phyloP scores from a whole-genome alignment of 164 flowering plant species.

The Dillenia suffruticosa region DNA sequence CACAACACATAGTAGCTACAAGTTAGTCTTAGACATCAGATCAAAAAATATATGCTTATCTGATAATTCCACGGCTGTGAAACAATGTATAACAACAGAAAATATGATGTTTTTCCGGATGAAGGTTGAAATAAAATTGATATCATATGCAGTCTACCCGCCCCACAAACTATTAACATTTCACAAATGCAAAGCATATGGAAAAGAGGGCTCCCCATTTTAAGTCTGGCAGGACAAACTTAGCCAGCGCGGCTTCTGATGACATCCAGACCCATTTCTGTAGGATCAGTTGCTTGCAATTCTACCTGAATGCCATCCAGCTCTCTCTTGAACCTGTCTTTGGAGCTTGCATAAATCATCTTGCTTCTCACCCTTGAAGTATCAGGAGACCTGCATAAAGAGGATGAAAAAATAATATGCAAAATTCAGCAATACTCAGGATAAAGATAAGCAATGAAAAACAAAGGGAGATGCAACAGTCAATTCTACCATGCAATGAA shows the following conservation, averaged over 20 bases:
- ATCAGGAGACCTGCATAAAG: conserved; percentile 23
- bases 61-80: too few species aligned
- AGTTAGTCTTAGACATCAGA: too few species aligned
- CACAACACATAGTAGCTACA: too few species aligned
- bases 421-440: neutral
- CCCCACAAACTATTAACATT: conserved; percentile 20
- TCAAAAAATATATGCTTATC: too few species aligned
- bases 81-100: too few species aligned
- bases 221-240: conserved; percentile 1
- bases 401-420: neutral
- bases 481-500: conserved; percentile 22
- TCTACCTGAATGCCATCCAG: conserved; percentile 18
- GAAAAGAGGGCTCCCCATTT: conserved; percentile 6
- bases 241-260: conserved; percentile 22
- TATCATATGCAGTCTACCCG: conserved; percentile 15
- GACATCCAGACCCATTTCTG: conserved; percentile 30
- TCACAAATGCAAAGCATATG: conserved; percentile 14
- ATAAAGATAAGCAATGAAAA: neutral
- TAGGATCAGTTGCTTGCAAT: conserved; percentile 20
- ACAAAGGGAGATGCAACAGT: neutral
- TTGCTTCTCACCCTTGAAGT: conserved; percentile 27
- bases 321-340: conserved; percentile 18
- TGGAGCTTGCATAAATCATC: conserved; percentile 25
- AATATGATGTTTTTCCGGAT: neutral
- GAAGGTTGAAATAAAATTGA: conserved; percentile 10